Percentiles rank a stretch among this genome's conserved stretches.
phyloP scores from a whole-genome alignment of 208 protist genomes.

The Tritrichomonas musculus region DNA sequence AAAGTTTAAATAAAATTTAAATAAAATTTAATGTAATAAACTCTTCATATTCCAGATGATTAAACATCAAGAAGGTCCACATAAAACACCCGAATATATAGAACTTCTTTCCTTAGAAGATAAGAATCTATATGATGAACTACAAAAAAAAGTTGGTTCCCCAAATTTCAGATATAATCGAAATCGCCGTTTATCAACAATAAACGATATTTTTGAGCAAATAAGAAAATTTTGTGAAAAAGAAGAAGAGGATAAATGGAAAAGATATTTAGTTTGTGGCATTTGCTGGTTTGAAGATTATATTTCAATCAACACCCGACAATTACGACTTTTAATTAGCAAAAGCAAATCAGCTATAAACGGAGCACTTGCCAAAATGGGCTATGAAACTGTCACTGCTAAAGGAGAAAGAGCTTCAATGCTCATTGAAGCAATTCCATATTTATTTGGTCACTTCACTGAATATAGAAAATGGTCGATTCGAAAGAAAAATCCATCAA shows the following conservation, averaged over 20 bases:
- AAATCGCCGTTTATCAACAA: not conserved
- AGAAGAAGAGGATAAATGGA: not conserved
- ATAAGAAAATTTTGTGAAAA: not conserved
- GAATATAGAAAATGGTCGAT: conserved; percentile 11
- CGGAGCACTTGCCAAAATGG: not conserved
- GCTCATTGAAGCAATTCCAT: not conserved
- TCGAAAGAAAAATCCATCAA: too few species aligned
- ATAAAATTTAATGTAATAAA: too few species aligned
- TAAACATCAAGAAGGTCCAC: too few species aligned
- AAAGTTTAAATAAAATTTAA: too few species aligned
- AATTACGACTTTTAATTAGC: not conserved
- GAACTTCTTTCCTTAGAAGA: not conserved
- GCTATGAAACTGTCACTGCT: not conserved
- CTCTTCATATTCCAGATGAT: too few species aligned
- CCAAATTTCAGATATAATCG: not conserved
- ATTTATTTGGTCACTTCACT: not conserved
- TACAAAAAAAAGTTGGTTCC: not conserved
- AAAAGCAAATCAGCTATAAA: conserved; percentile 26
- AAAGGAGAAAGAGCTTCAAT: not conserved
- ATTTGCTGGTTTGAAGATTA: too few species aligned
- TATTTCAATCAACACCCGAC: not conserved
- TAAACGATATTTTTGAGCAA: not conserved
- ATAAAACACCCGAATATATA: not conserved
- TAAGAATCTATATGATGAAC: not conserved
- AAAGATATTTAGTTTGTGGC: conserved; percentile 4